Evolutionary conservation across 2,329 filamentous ascomycete genomes (phyloP).

Genomic region (Cryphonectria nitschkei): DNA sequence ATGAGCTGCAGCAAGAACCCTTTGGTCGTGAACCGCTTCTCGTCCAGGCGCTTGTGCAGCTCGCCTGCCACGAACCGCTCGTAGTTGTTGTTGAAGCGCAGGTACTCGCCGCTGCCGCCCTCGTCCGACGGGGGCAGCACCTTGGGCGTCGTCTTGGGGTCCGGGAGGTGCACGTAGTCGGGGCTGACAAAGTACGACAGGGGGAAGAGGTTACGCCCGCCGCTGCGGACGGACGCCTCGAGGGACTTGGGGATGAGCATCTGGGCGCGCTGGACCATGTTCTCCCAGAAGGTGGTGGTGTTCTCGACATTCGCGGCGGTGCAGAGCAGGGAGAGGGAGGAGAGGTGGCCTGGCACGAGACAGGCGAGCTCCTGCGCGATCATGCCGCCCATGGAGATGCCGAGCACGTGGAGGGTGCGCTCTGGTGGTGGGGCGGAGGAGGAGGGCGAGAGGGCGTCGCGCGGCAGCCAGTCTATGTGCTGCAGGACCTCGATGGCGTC

Average conservation of each 20-base stretch:
- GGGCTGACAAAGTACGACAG: slow-evolving; percentile 63
- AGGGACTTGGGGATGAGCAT: slow-evolving; percentile 72
- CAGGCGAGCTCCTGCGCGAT: slow-evolving; percentile 79
- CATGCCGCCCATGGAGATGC: slow-evolving; percentile 89
- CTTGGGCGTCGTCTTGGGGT: slow-evolving; percentile 44
- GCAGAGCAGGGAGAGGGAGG: slow-evolving; percentile 62
- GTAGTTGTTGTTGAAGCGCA: slow-evolving; percentile 72
- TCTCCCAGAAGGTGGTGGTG: slow-evolving; percentile 65
- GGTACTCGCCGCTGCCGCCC: slow-evolving; percentile 40
- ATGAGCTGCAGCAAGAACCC: slow-evolving; percentile 79
- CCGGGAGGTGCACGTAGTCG: slow-evolving; percentile 60
- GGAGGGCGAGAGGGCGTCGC: slow-evolving; percentile 18
- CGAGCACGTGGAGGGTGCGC: slow-evolving; percentile 67
- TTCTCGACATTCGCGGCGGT: slow-evolving; percentile 66
- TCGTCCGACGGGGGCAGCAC: slow-evolving; percentile 39
- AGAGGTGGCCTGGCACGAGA: slow-evolving; percentile 55
- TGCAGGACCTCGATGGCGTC: slow-evolving; percentile 73
- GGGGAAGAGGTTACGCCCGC: slow-evolving; percentile 69
- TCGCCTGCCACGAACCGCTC: slow-evolving; percentile 84
- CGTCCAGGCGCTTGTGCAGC: slow-evolving; percentile 69
- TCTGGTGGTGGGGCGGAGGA: slow-evolving; percentile 17
- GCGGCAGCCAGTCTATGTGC: slow-evolving; percentile 67
- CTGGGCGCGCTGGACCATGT: slow-evolving; percentile 59
- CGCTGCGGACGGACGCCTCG: slow-evolving; percentile 66
- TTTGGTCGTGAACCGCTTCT: slow-evolving; percentile 61